A percentile compares a stretch with the other conserved stretches of the same genome.
These are phyloP conservation scores for Fusarium veterinarium DNA, from an alignment of 2,329 filamentous ascomycete genomes.

Conservation along the genomic window DNA sequence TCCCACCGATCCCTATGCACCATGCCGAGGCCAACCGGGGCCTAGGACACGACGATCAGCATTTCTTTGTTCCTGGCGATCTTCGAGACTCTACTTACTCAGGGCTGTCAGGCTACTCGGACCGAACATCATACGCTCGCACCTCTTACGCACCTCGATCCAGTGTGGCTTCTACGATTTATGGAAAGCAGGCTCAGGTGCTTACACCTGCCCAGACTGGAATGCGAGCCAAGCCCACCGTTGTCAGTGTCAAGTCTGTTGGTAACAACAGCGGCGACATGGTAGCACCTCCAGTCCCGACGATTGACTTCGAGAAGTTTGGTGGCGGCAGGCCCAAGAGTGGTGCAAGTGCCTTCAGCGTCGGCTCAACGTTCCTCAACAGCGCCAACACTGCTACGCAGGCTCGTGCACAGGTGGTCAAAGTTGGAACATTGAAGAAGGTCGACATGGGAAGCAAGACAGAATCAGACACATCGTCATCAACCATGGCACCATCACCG, in stretches of 20 bases:
- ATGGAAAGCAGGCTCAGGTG: slow-evolving; percentile 89
- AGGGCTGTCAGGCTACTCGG: slow-evolving; percentile 72
- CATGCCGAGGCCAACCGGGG: slow-evolving; percentile 62
- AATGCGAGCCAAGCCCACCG: slow-evolving; percentile 87
- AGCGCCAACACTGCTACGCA: slow-evolving; percentile 70
- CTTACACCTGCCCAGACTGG: slow-evolving; percentile 86
- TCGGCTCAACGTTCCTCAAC: slow-evolving; percentile 76
- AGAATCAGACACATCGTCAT: slow-evolving; percentile 48
- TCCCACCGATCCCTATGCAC: slow-evolving; percentile 86
- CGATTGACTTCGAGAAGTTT: slow-evolving; percentile 74
- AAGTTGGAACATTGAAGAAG: slow-evolving; percentile 66
- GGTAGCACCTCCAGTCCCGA: slow-evolving; percentile 76
- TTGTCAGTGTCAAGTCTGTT: slow-evolving; percentile 89
- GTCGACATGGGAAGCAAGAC: slow-evolving; percentile 53
- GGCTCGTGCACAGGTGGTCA: slow-evolving; percentile 69
- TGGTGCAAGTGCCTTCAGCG: slow-evolving; percentile 70
- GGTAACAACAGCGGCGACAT: slow-evolving; percentile 64
- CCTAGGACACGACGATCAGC: slow-evolving; percentile 75
- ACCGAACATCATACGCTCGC: slow-evolving; percentile 70
- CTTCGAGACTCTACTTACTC: slow-evolving; percentile 93
- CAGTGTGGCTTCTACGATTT: slow-evolving; percentile 92
- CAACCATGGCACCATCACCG: slow-evolving; percentile 31
- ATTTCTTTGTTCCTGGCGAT: slow-evolving; percentile 93
- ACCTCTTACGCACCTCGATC: slow-evolving; percentile 70
- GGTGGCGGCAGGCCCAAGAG: slow-evolving; percentile 62